A percentile compares a stretch with the other conserved stretches of the same genome.
phyloP scores from a whole-genome alignment of 176 grass and related monocot species.

The Thalia dealbata region DNA sequence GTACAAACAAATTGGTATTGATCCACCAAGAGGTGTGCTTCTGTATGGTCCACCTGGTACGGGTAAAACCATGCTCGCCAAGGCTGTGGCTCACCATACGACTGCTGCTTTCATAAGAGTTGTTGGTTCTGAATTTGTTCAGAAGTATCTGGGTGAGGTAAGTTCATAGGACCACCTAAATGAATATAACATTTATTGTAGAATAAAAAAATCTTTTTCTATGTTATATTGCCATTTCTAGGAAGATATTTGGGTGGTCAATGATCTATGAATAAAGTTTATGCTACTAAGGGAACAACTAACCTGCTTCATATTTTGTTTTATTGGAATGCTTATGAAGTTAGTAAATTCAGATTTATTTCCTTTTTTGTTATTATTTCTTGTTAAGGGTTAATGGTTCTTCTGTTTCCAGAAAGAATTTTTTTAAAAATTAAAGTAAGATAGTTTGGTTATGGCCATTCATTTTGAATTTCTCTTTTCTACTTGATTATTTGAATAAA shows the following conservation, averaged over 20 bases:
- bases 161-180: neutral
- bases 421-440: too few relatives aligned
- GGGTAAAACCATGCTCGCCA: constrained; percentile 90
- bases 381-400: neutral
- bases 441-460: neutral
- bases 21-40: constrained; percentile 83
- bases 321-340: neutral
- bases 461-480: neutral
- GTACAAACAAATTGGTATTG: constrained; percentile 99
- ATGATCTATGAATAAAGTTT: neutral
- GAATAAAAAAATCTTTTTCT: neutral
- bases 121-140: constrained; percentile 89
- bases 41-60: constrained; percentile 84
- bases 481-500: neutral
- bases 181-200: neutral
- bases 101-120: constrained; percentile 91
- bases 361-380: neutral
- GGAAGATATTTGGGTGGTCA: neutral
- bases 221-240: neutral
- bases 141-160: constrained; percentile 95
- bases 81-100: constrained; percentile 82
- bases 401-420: neutral
- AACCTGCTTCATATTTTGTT: neutral
- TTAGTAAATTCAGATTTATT: neutral
- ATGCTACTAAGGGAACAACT: neutral